phyloP scores from a whole-genome alignment of 1,284 basidiomycete genomes.

The Marasmius sp. region DNA sequence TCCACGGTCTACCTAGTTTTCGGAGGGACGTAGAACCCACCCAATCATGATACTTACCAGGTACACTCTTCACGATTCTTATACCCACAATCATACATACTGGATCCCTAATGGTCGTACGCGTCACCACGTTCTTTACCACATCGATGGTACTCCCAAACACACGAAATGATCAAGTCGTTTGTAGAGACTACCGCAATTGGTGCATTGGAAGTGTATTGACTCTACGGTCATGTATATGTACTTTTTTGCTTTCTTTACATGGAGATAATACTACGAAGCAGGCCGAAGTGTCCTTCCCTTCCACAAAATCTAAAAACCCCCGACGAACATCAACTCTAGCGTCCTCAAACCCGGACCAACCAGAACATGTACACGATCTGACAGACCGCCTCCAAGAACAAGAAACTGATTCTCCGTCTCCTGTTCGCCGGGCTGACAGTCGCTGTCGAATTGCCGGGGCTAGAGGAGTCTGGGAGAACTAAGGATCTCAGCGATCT shows the following conservation, averaged over 20 bases:
- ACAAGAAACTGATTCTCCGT: constrained; percentile 16
- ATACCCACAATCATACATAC: neutral
- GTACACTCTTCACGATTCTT: neutral
- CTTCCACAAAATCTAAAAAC: too few species aligned
- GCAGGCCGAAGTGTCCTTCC: too few species aligned
- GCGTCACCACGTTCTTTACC: too few species aligned
- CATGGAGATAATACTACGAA: too few species aligned
- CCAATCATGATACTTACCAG: neutral
- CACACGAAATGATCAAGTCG: too few species aligned
- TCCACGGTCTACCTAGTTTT: constrained; percentile 18
- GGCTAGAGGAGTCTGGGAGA: constrained; percentile 9
- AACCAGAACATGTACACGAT: constrained; percentile 16
- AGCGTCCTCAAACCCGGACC: constrained; percentile 10
- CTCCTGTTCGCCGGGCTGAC: constrained; percentile 25
- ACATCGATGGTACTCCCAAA: too few species aligned
- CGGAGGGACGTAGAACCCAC: neutral
- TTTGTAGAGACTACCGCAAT: too few species aligned
- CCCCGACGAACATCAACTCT: too few species aligned
- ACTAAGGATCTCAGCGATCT: constrained; percentile 15
- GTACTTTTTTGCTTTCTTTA: too few species aligned
- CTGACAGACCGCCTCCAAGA: constrained; percentile 17
- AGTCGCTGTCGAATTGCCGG: constrained; percentile 25
- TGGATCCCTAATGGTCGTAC: too few species aligned
- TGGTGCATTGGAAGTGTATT: too few species aligned
- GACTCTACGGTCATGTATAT: too few species aligned